Percentiles rank a stretch among this genome's conserved stretches.
Conservation (phyloP, 129 eudicot species). For the Chrysanthemum makinoi region DNA sequence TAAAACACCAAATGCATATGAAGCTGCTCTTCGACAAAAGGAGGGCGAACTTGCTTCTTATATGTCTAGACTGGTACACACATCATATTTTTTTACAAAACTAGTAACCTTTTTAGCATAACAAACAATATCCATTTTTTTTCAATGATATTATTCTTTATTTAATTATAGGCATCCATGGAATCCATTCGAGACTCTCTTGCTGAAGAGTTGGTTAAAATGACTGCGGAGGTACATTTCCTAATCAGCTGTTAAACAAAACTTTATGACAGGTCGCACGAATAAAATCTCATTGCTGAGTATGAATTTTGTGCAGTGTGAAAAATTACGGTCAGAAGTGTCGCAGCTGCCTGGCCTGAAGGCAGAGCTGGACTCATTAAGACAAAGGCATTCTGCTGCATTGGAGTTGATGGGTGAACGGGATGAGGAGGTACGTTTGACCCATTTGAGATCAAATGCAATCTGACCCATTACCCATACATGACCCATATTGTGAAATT, state of each 20-base stretch:
- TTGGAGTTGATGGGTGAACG: constrained; percentile 99
- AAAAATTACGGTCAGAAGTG: constrained; percentile 83
- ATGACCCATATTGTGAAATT: not conserved
- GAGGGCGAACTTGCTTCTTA: constrained; percentile 99
- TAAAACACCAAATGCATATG: constrained; percentile 77
- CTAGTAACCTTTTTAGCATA: not conserved
- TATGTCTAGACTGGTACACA: constrained; percentile 82
- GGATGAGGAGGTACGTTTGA: constrained; percentile 82
- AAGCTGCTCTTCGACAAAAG: constrained; percentile 88
- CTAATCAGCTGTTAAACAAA: not conserved
- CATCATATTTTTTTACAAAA: not conserved
- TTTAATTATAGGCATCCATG: constrained; percentile 69
- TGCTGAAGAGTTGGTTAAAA: constrained; percentile 96
- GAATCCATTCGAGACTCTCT: constrained; percentile 96
- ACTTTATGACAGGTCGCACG: no score
- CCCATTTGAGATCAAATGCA: not conserved
- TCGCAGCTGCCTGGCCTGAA: constrained; percentile 70
- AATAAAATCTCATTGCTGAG: constrained; percentile 4
- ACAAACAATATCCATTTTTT: not conserved
- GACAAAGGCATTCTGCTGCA: constrained; percentile 92
- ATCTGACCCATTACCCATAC: not conserved
- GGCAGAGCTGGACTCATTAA: constrained; percentile 91
- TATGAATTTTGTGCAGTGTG: constrained; percentile 56
- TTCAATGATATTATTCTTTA: constrained; percentile 12
- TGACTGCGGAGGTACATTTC: constrained; percentile 77